Percentiles rank a stretch among this genome's conserved stretches.
Evolutionary conservation across 805 yeast species (phyloP).

Genomic region (Wickerhamiella spandovensis): DNA sequence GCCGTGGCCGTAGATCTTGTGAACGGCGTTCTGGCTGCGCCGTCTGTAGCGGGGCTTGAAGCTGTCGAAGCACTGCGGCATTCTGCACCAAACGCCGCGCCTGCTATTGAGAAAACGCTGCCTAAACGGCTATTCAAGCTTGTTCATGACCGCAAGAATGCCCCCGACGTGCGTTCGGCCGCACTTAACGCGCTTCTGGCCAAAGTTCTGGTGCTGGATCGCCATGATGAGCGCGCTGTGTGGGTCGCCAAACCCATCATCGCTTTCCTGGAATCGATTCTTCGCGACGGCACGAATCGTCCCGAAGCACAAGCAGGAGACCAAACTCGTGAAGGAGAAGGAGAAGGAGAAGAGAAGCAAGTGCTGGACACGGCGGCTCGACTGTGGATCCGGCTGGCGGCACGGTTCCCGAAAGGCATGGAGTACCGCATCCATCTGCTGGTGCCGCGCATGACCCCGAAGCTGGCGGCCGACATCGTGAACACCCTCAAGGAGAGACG

Average conservation of each 20-base stretch:
- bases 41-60: not conserved
- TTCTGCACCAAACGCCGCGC: not conserved
- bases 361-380: not conserved
- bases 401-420: not conserved
- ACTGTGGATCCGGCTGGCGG: not conserved
- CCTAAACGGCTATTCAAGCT: not conserved
- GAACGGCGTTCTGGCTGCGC: not conserved
- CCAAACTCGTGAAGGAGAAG: too few species aligned
- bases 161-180: not conserved
- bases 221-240: not conserved
- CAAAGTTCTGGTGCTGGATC: not conserved
- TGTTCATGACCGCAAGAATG: not conserved
- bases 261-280: not conserved
- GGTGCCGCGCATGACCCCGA: not conserved
- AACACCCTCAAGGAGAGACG: not conserved
- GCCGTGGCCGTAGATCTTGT: not conserved
- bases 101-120: not conserved
- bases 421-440: not conserved
- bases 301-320: too few species aligned
- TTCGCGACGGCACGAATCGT: not conserved
- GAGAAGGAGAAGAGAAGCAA: not conserved
- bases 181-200: not conserved
- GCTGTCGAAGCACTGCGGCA: not conserved
- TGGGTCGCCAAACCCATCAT: not conserved
- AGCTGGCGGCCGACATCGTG: not conserved